Conservation (phyloP, 2,329 filamentous ascomycete species). For the Canariomyces notabilis region DNA sequence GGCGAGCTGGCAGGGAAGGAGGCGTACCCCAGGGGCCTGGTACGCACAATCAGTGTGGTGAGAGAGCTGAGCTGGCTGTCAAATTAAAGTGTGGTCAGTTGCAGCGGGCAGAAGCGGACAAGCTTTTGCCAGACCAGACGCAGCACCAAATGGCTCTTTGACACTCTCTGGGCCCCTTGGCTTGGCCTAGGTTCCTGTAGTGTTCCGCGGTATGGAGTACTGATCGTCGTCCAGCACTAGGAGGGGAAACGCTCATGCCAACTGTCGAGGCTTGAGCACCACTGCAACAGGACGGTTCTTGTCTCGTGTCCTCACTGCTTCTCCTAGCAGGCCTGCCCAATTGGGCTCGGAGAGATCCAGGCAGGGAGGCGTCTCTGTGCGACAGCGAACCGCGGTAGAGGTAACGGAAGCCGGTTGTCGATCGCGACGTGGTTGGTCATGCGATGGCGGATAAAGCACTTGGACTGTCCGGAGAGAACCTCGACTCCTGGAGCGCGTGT, state of each 20-base stretch:
- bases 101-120: slow-evolving; percentile 17
- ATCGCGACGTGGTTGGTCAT: slow-evolving; percentile 19
- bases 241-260: slow-evolving; percentile 13
- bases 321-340: slow-evolving; percentile 26
- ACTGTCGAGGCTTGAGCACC: slow-evolving; percentile 27
- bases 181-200: slow-evolving; percentile 17
- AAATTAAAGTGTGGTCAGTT: slow-evolving; percentile 21
- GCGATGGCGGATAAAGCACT: slow-evolving; percentile 26
- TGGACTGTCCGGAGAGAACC: slow-evolving; percentile 14
- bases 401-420: slow-evolving; percentile 23
- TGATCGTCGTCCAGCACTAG: slow-evolving; percentile 19
- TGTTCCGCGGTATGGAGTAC: slow-evolving; percentile 23
- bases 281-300: slow-evolving; percentile 30
- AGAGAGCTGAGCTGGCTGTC: slow-evolving; percentile 14
- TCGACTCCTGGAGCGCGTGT: slow-evolving; percentile 17
- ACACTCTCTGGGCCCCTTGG: slow-evolving; percentile 9
- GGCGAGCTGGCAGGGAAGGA: slow-evolving; percentile 14
- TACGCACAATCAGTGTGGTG: slow-evolving; percentile 17
- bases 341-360: slow-evolving; percentile 29
- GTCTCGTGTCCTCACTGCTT: slow-evolving; percentile 34
- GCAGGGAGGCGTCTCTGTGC: slow-evolving; percentile 31
- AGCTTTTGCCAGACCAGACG: slow-evolving; percentile 13
- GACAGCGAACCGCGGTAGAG: slow-evolving; percentile 24
- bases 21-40: slow-evolving; percentile 6
- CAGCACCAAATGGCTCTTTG: slow-evolving; percentile 14